Evolutionary conservation across 371 early-diverging fungal genomes (phyloP).

Genomic region (Mucor ambiguus): DNA sequence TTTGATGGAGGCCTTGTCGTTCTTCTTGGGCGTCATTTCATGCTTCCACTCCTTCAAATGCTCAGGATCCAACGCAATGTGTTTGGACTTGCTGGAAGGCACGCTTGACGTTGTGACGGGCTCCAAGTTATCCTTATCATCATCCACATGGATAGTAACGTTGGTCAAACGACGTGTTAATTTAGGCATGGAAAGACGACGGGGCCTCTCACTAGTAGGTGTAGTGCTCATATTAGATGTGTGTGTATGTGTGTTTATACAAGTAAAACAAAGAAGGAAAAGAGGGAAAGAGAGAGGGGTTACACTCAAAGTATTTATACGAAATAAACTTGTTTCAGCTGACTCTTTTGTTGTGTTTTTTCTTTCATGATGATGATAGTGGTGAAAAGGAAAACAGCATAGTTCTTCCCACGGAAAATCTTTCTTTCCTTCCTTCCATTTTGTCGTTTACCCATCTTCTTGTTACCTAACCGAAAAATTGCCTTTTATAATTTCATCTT

Average conservation of each 20-base stretch:
- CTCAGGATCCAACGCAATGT: constrained; percentile 12
- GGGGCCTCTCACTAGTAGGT: constrained; percentile 24
- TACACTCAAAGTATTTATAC: background rate
- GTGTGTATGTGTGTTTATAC: no score
- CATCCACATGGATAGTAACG: constrained; percentile 29
- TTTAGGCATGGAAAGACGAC: constrained; percentile 40
- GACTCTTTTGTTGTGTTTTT: background rate
- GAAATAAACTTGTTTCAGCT: constrained; percentile 4
- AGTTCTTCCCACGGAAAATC: constrained; percentile 1
- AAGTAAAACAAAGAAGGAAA: background rate
- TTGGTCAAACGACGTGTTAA: constrained; percentile 35
- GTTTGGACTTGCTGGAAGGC: constrained; percentile 25
- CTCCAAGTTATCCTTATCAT: constrained; percentile 23
- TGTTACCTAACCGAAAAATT: background rate
- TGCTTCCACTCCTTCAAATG: constrained; percentile 20
- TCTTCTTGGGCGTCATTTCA: constrained; percentile 13
- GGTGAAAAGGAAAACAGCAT: background rate
- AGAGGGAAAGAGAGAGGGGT: background rate
- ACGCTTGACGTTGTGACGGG: constrained; percentile 24
- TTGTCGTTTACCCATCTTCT: background rate
- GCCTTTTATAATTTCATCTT: background rate
- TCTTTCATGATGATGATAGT: background rate
- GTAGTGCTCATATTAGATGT: constrained; percentile 15
- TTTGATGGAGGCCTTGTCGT: constrained; percentile 19
- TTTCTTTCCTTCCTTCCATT: background rate